Conservation (phyloP, 2,329 filamentous ascomycete species). For the Colletotrichum cordylinicola region DNA sequence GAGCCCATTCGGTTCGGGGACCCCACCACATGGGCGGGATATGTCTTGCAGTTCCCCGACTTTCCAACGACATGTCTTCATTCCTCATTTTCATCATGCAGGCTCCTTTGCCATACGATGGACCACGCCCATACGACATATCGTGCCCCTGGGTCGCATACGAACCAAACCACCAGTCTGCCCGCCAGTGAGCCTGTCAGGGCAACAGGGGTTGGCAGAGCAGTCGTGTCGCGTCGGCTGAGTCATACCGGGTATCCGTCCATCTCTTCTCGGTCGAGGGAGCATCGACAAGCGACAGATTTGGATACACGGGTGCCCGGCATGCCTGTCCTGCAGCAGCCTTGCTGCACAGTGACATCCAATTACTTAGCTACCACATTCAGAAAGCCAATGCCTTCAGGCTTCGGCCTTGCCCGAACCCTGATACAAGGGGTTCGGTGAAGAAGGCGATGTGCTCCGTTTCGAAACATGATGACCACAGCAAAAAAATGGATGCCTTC, state of each 20-base stretch:
- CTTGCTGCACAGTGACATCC: not conserved
- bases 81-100: not conserved
- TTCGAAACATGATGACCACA: not conserved
- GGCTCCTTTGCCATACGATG: not conserved
- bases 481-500: not conserved
- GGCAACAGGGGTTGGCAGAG: not conserved
- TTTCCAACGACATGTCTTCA: not conserved
- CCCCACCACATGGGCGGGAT: not conserved
- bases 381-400: not conserved
- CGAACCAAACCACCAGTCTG: not conserved
- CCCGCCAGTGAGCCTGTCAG: constrained; percentile 5
- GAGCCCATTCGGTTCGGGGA: not conserved
- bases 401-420: constrained; percentile 10
- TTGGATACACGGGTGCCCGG: not conserved
- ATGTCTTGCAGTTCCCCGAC: not conserved
- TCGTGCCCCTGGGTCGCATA: not conserved
- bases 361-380: not conserved
- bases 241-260: constrained; percentile 1
- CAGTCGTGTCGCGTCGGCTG: constrained; percentile 3
- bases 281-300: not conserved
- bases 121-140: not conserved
- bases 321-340: not conserved
- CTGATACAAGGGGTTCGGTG: not conserved
- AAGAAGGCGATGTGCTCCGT: not conserved
- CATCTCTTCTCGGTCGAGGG: not conserved